Evolutionary conservation across 1,284 basidiomycete genomes (phyloP).

Genomic region (Inonotus hispidus): DNA sequence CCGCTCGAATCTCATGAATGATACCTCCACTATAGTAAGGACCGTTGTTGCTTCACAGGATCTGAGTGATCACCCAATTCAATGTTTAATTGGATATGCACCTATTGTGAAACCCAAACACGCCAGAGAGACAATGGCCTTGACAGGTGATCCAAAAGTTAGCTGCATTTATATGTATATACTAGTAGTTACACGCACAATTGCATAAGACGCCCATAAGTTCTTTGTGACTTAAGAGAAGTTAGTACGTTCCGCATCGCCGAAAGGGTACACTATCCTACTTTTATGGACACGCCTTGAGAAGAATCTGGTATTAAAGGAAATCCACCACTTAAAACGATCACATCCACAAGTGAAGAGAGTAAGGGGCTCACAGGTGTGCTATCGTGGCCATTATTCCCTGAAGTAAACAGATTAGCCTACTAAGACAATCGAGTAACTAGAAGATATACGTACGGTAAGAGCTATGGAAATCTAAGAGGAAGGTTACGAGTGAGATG

Average conservation of each 20-base stretch:
- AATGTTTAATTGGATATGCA: not conserved
- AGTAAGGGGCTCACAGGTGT: not conserved
- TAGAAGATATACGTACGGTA: constrained; percentile 1
- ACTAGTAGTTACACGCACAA: not conserved
- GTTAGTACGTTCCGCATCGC: not conserved
- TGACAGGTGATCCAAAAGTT: no score
- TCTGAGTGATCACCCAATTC: not conserved
- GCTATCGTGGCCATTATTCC: constrained; percentile 6
- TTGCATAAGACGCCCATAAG: not conserved
- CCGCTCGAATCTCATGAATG: not conserved
- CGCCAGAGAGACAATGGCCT: constrained; percentile 1
- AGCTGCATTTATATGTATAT: no score
- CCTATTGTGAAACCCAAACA: constrained; percentile 6
- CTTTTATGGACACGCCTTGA: constrained; percentile 2
- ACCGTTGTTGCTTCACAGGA: not conserved
- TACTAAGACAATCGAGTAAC: not conserved
- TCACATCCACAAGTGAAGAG: not conserved
- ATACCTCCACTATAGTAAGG: not conserved
- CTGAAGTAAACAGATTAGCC: not conserved
- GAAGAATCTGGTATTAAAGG: constrained; percentile 3
- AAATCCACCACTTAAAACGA: not conserved
- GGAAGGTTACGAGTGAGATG: not conserved
- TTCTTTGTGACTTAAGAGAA: constrained; percentile 1
- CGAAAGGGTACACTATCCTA: not conserved
- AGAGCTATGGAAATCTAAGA: constrained; percentile 12